These are phyloP conservation scores for Penicillium sp. DNA, from an alignment of 2,329 filamentous ascomycete genomes.

Conservation along the genomic window DNA sequence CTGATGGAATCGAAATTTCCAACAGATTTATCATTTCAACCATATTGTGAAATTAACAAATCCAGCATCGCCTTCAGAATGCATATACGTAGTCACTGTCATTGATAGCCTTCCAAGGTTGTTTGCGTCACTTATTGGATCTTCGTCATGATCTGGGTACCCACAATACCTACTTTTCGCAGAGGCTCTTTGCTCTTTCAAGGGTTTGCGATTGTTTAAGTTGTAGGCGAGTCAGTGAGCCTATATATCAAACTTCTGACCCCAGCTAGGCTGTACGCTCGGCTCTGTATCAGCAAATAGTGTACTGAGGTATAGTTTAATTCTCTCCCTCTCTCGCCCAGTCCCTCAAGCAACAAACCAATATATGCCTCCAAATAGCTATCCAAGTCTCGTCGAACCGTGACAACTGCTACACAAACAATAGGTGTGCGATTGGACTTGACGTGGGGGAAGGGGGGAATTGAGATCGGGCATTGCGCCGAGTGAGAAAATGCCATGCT, in stretches of 20 bases:
- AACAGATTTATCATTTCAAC: background rate
- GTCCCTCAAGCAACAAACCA: background rate
- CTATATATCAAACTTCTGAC: background rate
- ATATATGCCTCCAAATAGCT: background rate
- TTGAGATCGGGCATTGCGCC: background rate
- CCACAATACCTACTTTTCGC: background rate
- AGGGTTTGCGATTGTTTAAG: background rate
- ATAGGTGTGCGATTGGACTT: background rate
- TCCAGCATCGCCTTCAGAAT: background rate
- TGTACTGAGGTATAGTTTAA: background rate
- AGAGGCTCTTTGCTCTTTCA: background rate
- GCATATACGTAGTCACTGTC: background rate
- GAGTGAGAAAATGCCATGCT: background rate
- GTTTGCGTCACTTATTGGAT: background rate
- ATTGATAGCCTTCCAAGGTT: background rate
- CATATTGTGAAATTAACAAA: background rate
- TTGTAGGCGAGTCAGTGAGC: background rate
- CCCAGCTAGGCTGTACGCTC: background rate
- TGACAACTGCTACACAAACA: background rate
- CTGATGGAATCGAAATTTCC: background rate
- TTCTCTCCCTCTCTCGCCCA: background rate
- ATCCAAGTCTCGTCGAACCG: background rate
- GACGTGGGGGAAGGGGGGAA: background rate
- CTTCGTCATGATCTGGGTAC: background rate
- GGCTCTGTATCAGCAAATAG: background rate